Base-by-base conservation (phyloP, 371 early-diverging fungal species). In the Rhizopus microsporus region DNA sequence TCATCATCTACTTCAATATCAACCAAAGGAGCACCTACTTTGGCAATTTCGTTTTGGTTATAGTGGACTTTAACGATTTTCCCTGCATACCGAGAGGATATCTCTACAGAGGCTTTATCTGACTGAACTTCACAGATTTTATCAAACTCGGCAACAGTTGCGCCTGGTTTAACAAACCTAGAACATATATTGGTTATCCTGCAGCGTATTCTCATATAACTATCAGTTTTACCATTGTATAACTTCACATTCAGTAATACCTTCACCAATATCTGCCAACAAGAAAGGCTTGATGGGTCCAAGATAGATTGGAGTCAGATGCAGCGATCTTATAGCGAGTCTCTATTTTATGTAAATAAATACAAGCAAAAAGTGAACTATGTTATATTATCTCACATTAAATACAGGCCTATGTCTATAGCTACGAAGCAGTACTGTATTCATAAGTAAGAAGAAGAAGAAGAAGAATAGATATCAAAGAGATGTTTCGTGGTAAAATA, bases 91-190 rank as follows among this genome's bases (percentile, higher is more conserved):
- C 97, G 87, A 15, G 95, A 94, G 10, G 98, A 92, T 69, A 98
- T 97, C 71, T 98, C 97, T 9, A 95, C 97, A 1, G 98, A 92
- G 7, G 98, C 98, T 82, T 98, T 98, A 77, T 98, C 98, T 6
- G 93, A 92, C 64, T 97, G 98, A n/a, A 98, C 98, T 69, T 98
- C 97, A 66, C 95, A 94, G 47, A 98, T 90, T 69, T 89, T 90
- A 69, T 93, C 90, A 71, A 98, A 98, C 81, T 97, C 93, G 31
- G 85, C 77, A 16, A 98, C 88, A 34, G 71, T 74, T 62, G 88
- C 87, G 39, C 98, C 98, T 4, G 84, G 85, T 81, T 97, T 89
- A 37, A 97, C 91, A 60, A 92, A 92, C 93, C 92, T 93, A 54
- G 9, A 13, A 16, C n/a, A 30, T 5, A 13, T 16, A n/a, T n/a